Evolutionary conservation across 2,329 filamentous ascomycete species (phyloP).

Genomic region (Ophiocordyceps camponoti-rufipedis): DNA sequence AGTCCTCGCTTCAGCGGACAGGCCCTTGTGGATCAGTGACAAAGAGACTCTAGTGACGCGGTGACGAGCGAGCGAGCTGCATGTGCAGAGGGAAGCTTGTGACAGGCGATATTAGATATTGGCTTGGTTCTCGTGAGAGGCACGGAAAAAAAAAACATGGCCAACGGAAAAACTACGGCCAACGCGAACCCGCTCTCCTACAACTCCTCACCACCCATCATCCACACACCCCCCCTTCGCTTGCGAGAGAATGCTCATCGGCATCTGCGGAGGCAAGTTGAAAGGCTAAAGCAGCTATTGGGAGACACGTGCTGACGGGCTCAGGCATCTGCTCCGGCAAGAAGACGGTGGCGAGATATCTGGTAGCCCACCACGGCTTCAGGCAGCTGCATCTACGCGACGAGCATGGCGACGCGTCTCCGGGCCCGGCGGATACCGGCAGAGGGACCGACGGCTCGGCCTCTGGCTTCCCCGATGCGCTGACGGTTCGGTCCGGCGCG

Average conservation of each 20-base stretch:
- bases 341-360: conserved; percentile 71
- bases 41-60: no score
- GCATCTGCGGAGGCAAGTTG: conserved; percentile 50
- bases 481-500: conserved; percentile 10
- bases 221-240: no score
- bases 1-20: no score
- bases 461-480: conserved; percentile 8
- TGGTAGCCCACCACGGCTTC: conserved; percentile 72
- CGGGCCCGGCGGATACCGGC: conserved; percentile 2
- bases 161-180: no score
- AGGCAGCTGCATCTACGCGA: conserved; percentile 43
- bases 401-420: background rate
- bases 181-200: no score
- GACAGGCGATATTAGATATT: no score
- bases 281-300: background rate
- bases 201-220: no score
- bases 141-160: no score
- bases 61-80: no score
- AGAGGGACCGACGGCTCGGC: conserved; percentile 1
- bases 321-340: conserved; percentile 87
- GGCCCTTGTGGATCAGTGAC: no score
- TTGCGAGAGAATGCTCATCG: conserved; percentile 45
- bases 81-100: no score
- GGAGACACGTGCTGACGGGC: background rate
- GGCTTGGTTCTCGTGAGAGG: no score